Evolutionary conservation across 2,329 filamentous ascomycete genomes (phyloP).

Genomic region (Metarhizium brunneum): DNA sequence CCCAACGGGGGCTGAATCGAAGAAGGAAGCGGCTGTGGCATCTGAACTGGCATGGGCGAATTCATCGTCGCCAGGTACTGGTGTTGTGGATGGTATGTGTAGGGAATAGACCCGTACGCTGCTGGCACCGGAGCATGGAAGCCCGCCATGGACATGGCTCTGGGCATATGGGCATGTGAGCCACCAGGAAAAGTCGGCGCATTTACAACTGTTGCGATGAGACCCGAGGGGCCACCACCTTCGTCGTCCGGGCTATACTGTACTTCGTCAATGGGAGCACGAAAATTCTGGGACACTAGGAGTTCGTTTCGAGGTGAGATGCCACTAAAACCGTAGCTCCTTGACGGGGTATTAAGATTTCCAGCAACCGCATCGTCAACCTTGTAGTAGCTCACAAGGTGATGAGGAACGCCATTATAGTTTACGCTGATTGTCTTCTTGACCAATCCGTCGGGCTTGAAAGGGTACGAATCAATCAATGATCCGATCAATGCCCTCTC

Average conservation of each 20-base stretch:
- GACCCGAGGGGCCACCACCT: neutral
- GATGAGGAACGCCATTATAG: slow-evolving; percentile 66
- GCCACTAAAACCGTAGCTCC: slow-evolving; percentile 27
- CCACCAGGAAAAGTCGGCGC: slow-evolving; percentile 8
- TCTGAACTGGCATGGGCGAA: slow-evolving; percentile 4
- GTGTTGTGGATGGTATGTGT: slow-evolving; percentile 1
- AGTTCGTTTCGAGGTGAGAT: slow-evolving; percentile 49
- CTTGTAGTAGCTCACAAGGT: slow-evolving; percentile 83
- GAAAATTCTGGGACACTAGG: slow-evolving; percentile 55
- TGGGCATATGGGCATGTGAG: slow-evolving; percentile 13
- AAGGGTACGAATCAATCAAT: slow-evolving; percentile 80
- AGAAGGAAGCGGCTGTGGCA: slow-evolving; percentile 3
- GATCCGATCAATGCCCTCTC: slow-evolving; percentile 59
- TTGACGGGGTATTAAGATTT: slow-evolving; percentile 48
- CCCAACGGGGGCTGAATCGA: neutral
- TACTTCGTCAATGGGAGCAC: slow-evolving; percentile 53
- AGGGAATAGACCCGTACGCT: slow-evolving; percentile 7
- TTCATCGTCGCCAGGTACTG: slow-evolving; percentile 4
- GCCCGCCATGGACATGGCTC: slow-evolving; percentile 15
- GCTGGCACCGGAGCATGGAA: slow-evolving; percentile 8
- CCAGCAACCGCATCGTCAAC: slow-evolving; percentile 65
- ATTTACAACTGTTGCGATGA: slow-evolving; percentile 7
- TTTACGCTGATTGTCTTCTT: slow-evolving; percentile 90
- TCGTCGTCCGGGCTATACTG: slow-evolving; percentile 24
- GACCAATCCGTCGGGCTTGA: slow-evolving; percentile 72